phyloP scores from a whole-genome alignment of 1,284 basidiomycete genomes.

The Malassezia globosa region DNA sequence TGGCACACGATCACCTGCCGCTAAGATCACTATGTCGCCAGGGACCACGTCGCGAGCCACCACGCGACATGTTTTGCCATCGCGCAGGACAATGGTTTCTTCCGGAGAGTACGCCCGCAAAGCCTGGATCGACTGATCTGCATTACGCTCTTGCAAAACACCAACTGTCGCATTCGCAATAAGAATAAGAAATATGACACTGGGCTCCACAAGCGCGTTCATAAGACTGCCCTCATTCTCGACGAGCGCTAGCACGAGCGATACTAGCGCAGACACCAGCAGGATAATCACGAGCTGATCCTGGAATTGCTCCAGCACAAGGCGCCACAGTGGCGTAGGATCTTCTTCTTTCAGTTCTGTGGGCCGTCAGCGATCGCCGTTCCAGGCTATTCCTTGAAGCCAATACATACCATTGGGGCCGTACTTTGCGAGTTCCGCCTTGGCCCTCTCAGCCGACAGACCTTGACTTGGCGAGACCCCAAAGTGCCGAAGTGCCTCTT shows the following conservation, averaged over 20 bases:
- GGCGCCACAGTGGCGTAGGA: slow-evolving; percentile 77
- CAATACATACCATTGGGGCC: slow-evolving; percentile 24
- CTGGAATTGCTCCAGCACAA: slow-evolving; percentile 88
- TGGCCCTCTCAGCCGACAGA: slow-evolving; percentile 30
- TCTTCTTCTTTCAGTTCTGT: slow-evolving; percentile 70
- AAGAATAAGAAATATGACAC: slow-evolving; percentile 45
- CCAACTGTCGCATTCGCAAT: slow-evolving; percentile 46
- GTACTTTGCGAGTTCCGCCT: slow-evolving; percentile 21
- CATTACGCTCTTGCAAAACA: slow-evolving; percentile 45
- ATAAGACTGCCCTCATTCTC: slow-evolving; percentile 38
- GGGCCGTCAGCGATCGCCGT: no score
- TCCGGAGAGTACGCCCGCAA: slow-evolving; percentile 44
- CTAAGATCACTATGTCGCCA: slow-evolving; percentile 40
- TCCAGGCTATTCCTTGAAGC: not conserved
- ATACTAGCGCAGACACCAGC: slow-evolving; percentile 42
- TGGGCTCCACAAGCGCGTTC: slow-evolving; percentile 43
- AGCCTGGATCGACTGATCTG: slow-evolving; percentile 45
- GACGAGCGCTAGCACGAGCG: slow-evolving; percentile 40
- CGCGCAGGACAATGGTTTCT: slow-evolving; percentile 34
- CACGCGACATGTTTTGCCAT: slow-evolving; percentile 24
- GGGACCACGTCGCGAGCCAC: slow-evolving; percentile 37
- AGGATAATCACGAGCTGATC: slow-evolving; percentile 46
- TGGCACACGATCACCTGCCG: slow-evolving; percentile 45
- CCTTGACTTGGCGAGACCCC: slow-evolving; percentile 29
- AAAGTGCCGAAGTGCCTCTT: slow-evolving; percentile 29